Percentiles rank a stretch among this genome's conserved stretches.
Conservation (phyloP, 1,139 yeast species). For the Yamadazyma triangularis region DNA sequence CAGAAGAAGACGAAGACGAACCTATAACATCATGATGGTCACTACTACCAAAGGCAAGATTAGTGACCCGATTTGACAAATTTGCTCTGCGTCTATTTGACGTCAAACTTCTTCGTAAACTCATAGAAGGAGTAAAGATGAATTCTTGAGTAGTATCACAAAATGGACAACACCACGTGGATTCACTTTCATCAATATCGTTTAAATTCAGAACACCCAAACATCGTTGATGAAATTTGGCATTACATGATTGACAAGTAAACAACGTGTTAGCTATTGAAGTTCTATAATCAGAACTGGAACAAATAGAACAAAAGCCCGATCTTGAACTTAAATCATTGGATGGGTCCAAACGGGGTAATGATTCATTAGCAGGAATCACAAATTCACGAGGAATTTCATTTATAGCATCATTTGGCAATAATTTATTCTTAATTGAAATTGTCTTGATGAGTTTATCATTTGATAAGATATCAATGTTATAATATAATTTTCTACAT, state of each 20-base stretch:
- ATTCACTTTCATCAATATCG: conserved; percentile 8
- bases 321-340: conserved; percentile 1
- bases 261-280: conserved; percentile 18
- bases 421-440: conserved; percentile 27
- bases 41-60: no score
- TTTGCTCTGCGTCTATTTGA: background rate
- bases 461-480: conserved; percentile 18
- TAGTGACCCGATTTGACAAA: background rate
- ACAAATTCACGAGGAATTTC: conserved; percentile 37
- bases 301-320: conserved; percentile 33
- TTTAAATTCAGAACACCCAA: conserved; percentile 20
- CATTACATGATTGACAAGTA: conserved; percentile 29
- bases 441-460: conserved; percentile 9
- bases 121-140: conserved; percentile 1
- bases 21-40: no score
- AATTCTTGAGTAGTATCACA: conserved; percentile 37
- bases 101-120: conserved; percentile 1
- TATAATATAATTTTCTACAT: conserved; percentile 37
- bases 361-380: conserved; percentile 15
- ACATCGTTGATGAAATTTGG: conserved; percentile 33
- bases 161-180: conserved; percentile 40
- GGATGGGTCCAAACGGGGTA: conserved; percentile 1
- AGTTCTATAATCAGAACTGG: conserved; percentile 29
- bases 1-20: background rate
- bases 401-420: conserved; percentile 34